Evolutionary conservation across 2,329 filamentous ascomycete genomes (phyloP).

Genomic region (Penicillium sp.): DNA sequence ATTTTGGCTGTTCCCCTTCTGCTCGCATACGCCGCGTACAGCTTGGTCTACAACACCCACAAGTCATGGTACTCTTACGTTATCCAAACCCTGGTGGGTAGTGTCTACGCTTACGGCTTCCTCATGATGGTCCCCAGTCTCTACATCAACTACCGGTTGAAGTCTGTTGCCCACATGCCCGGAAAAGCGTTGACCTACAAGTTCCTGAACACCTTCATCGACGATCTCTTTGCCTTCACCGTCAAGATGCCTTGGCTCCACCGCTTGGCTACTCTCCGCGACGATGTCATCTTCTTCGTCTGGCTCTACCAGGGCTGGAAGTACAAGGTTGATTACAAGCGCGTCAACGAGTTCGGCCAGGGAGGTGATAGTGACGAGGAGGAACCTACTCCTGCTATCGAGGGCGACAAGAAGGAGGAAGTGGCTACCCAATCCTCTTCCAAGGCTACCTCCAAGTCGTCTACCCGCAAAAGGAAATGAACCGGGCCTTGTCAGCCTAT

Average conservation of each 20-base stretch:
- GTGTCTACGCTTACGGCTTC: constrained; percentile 97
- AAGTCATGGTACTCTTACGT: constrained; percentile 98
- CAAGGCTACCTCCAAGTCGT: constrained; percentile 28
- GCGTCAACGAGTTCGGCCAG: constrained; percentile 97
- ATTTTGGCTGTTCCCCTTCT: constrained; percentile 85
- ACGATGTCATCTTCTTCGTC: constrained; percentile 97
- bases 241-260: constrained; percentile 99
- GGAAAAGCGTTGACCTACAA: constrained; percentile 97
- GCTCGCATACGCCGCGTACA: constrained; percentile 86
- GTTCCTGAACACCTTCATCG: constrained; percentile 98
- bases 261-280: constrained; percentile 83
- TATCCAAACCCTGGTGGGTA: constrained; percentile 91
- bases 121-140: constrained; percentile 97
- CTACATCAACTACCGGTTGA: constrained; percentile 98
- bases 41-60: constrained; percentile 86
- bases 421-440: constrained; percentile 30
- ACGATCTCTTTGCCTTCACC: constrained; percentile 96
- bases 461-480: constrained; percentile 40
- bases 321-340: constrained; percentile 86
- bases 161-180: constrained; percentile 92
- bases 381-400: constrained; percentile 35
- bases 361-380: constrained; percentile 83
- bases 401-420: constrained; percentile 23
- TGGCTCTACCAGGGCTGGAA: constrained; percentile 93
- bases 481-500: background rate